These are phyloP conservation scores for Trifolium repens DNA, from an alignment of 306 rosid genomes.

Conservation along the genomic window DNA sequence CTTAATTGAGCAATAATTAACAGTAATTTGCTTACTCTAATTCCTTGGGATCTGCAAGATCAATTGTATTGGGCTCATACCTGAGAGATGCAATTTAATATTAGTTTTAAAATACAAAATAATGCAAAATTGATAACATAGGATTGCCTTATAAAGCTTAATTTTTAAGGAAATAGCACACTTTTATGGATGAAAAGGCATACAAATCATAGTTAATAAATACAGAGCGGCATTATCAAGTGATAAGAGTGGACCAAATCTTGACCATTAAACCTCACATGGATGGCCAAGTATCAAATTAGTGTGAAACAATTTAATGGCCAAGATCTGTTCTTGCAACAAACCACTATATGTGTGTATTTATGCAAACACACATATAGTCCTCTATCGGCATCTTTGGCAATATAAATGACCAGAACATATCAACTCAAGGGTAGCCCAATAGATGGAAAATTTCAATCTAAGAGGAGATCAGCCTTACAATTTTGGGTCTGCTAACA, in stretches of 20 bases:
- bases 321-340: conserved; percentile 28
- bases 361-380: not conserved
- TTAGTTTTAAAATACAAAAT: conserved; percentile 7
- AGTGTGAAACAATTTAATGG: not conserved
- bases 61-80: conserved; percentile 97
- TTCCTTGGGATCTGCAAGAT: conserved; percentile 83
- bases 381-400: conserved; percentile 35
- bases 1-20: conserved; percentile 19
- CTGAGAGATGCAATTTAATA: conserved; percentile 54
- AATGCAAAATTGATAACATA: conserved; percentile 17
- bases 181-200: conserved; percentile 13
- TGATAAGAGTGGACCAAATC: conserved; percentile 25
- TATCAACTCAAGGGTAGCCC: conserved; percentile 22
- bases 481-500: conserved; percentile 83
- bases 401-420: conserved; percentile 32
- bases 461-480: conserved; percentile 47
- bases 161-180: conserved; percentile 8
- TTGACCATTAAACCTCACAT: conserved; percentile 16
- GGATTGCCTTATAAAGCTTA: not conserved
- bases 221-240: conserved; percentile 3
- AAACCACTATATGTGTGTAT: not conserved
- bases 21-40: conserved; percentile 71
- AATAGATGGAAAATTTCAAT: conserved; percentile 14
- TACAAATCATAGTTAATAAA: conserved; percentile 14
- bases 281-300: conserved; percentile 15